Percentiles rank a stretch among this genome's conserved stretches.
These are phyloP conservation scores for Trichoderma cornu-damae DNA, from an alignment of 2,329 filamentous ascomycete genomes.

Conservation along the genomic window DNA sequence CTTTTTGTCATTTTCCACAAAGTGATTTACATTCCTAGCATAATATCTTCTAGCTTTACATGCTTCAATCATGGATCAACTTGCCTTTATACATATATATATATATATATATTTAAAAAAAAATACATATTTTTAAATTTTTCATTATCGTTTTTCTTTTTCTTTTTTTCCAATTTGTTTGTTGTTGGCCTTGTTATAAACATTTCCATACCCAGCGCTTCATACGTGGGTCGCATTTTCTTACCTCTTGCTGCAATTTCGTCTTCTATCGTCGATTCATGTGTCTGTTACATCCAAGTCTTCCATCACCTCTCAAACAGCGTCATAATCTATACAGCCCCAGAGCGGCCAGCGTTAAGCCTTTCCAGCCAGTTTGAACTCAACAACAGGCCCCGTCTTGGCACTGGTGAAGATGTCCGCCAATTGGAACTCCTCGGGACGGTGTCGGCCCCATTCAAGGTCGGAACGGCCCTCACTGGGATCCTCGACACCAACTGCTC, in stretches of 20 bases:
- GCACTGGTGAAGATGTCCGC: constrained; percentile 67
- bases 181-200: not conserved
- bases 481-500: constrained; percentile 44
- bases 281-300: not conserved
- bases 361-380: constrained; percentile 44
- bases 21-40: no score
- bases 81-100: no score
- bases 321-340: not conserved
- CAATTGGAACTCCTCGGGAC: constrained; percentile 60
- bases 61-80: no score
- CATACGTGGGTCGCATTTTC: not conserved
- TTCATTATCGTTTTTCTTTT: constrained; percentile 6
- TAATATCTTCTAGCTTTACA: no score
- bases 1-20: no score
- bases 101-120: no score
- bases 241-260: not conserved
- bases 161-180: no score
- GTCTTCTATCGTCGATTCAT: not conserved
- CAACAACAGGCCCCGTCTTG: constrained; percentile 66
- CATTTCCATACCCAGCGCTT: not conserved
- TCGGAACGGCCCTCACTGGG: constrained; percentile 48
- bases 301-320: not conserved
- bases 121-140: not conserved
- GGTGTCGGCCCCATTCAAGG: constrained; percentile 51
- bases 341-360: constrained; percentile 9